A percentile compares a stretch with the other conserved stretches of the same genome.
phyloP scores from a whole-genome alignment of 2,329 filamentous ascomycete species.

The Canariomyces notabilis region DNA sequence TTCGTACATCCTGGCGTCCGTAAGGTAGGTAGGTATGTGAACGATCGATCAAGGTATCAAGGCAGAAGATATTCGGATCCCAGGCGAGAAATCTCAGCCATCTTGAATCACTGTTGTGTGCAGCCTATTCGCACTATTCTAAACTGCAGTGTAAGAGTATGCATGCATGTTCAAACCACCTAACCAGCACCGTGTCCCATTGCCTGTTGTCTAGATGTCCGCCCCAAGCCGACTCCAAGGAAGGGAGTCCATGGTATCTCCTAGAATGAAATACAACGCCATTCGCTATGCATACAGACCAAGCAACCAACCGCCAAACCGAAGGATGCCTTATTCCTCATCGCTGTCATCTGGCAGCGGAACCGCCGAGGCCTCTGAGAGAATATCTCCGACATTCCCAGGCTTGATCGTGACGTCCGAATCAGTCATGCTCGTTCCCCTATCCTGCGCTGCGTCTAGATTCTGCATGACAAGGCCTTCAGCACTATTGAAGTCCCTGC shows the following conservation, averaged over 20 bases:
- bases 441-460: background rate
- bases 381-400: background rate
- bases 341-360: slow-evolving; percentile 4
- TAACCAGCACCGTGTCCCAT: background rate
- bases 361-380: background rate
- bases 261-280: slow-evolving; percentile 23
- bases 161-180: background rate
- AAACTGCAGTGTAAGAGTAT: background rate
- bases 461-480: too few species aligned
- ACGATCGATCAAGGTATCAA: background rate
- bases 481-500: too few species aligned
- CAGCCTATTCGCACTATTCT: background rate
- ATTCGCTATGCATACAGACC: slow-evolving; percentile 26
- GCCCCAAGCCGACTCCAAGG: background rate
- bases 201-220: background rate
- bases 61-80: too few species aligned
- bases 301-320: background rate
- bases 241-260: slow-evolving; percentile 6
- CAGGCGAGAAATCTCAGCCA: too few species aligned
- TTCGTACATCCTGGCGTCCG: too few species aligned
- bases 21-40: too few species aligned
- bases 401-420: background rate
- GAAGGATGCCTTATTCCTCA: background rate
- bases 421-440: background rate
- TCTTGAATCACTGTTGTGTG: background rate